A percentile compares a stretch with the other conserved stretches of the same genome.
Evolutionary conservation across 176 grass and related monocot genomes (phyloP).

Genomic region (Cenchrus fungigraminus): DNA sequence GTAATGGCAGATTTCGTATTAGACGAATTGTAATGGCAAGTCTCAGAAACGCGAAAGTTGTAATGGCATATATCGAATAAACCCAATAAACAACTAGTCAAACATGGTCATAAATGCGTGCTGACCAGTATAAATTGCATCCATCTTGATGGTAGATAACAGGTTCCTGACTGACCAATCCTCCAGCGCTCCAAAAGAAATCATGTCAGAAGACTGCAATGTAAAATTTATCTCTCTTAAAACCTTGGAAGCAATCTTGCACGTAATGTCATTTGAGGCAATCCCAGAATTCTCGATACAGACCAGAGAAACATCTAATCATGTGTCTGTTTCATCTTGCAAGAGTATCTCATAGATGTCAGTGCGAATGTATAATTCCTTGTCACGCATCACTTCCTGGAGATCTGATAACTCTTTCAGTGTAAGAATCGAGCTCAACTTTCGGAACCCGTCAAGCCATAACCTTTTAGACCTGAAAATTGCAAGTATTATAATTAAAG

Average conservation of each 20-base stretch:
- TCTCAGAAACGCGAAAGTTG: too few relatives aligned
- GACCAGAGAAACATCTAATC: constrained; percentile 27
- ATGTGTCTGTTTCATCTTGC: constrained; percentile 73
- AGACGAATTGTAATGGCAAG: too few relatives aligned
- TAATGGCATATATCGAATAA: too few relatives aligned
- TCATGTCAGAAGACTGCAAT: constrained; percentile 19
- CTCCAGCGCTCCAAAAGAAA: background rate
- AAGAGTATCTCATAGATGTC: constrained; percentile 96
- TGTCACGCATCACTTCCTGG: constrained; percentile 96
- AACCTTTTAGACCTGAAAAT: constrained; percentile 85
- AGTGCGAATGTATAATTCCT: constrained; percentile 89
- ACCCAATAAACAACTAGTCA: background rate
- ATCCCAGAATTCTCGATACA: constrained; percentile 8
- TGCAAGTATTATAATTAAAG: constrained; percentile 5
- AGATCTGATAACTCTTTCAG: constrained; percentile 92
- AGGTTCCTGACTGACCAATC: constrained; percentile 3
- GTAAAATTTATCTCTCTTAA: constrained; percentile 8
- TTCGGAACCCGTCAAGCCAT: constrained; percentile 97
- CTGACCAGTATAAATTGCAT: background rate
- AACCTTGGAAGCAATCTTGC: constrained; percentile 27
- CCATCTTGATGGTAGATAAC: constrained; percentile 10
- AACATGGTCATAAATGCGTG: background rate
- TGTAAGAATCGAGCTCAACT: constrained; percentile 71
- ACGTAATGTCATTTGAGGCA: background rate
- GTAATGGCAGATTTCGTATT: too few relatives aligned